These are phyloP conservation scores for Diatrype stigma DNA, from an alignment of 2,329 filamentous ascomycete species.

Conservation along the genomic window DNA sequence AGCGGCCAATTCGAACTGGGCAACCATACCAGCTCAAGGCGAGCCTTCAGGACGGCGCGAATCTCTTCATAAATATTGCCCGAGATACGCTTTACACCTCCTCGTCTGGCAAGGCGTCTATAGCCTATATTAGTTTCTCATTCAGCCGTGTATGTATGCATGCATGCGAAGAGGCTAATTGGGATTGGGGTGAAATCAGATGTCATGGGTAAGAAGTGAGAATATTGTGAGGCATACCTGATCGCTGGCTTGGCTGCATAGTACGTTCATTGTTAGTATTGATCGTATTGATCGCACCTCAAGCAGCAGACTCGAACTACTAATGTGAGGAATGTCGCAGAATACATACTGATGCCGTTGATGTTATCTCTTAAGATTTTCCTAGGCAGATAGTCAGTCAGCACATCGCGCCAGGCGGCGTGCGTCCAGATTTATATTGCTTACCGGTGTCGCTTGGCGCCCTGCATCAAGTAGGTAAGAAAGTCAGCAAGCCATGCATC, in stretches of 20 bases:
- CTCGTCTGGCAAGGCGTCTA: slow-evolving; percentile 68
- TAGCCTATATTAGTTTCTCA: slow-evolving; percentile 5
- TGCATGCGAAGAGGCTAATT: not conserved
- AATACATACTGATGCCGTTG: slow-evolving; percentile 26
- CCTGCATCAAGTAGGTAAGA: not conserved
- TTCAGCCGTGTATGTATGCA: slow-evolving; percentile 3
- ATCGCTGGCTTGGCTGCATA: slow-evolving; percentile 49
- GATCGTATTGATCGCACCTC: not conserved
- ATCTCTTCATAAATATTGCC: slow-evolving; percentile 59
- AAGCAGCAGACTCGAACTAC: too few species aligned
- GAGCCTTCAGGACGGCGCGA: slow-evolving; percentile 45
- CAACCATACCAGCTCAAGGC: slow-evolving; percentile 43
- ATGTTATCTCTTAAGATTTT: slow-evolving; percentile 31
- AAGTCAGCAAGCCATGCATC: not conserved
- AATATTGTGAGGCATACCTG: slow-evolving; percentile 33
- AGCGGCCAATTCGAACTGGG: slow-evolving; percentile 1
- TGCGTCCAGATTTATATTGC: not conserved
- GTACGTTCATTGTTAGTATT: slow-evolving; percentile 13
- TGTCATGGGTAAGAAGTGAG: not conserved
- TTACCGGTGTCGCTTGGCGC: slow-evolving; percentile 3
- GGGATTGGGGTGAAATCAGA: not conserved
- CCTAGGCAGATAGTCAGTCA: slow-evolving; percentile 8
- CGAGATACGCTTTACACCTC: slow-evolving; percentile 72
- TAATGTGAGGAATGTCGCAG: not conserved
- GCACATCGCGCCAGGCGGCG: not conserved